These are phyloP conservation scores for Hysterangium stoloniferum DNA, from an alignment of 768 basidiomycete species.

Conservation along the genomic window DNA sequence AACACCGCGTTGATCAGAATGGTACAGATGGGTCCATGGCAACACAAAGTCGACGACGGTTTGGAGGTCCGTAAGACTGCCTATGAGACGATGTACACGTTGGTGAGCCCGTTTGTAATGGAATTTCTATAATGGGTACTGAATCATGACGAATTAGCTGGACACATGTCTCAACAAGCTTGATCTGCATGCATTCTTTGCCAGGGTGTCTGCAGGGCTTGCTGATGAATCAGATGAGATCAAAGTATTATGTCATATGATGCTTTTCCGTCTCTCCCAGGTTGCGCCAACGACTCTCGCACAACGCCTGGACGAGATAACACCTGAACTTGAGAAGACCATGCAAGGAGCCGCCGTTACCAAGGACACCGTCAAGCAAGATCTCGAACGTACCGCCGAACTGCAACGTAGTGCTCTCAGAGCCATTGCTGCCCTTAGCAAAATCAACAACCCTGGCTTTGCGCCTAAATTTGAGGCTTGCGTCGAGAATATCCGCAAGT, in stretches of 20 bases:
- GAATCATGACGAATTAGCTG: too few relatives aligned
- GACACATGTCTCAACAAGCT: conserved; percentile 87
- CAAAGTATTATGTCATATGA: conserved; percentile 94
- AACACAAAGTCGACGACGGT: conserved; percentile 94
- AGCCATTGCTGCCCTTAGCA: conserved; percentile 80
- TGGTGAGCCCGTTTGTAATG: conserved; percentile 42
- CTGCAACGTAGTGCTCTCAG: conserved; percentile 85
- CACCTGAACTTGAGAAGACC: conserved; percentile 75
- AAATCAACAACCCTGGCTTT: conserved; percentile 54
- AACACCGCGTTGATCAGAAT: conserved; percentile 77
- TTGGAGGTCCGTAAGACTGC: conserved; percentile 95
- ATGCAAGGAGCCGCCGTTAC: conserved; percentile 85
- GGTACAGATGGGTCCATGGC: conserved; percentile 97
- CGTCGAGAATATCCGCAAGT: conserved; percentile 66
- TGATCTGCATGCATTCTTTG: conserved; percentile 80
- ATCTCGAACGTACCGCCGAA: conserved; percentile 80
- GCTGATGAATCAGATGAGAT: conserved; percentile 91
- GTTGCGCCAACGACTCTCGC: conserved; percentile 78
- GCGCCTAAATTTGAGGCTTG: conserved; percentile 72
- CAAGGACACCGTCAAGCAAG: conserved; percentile 95
- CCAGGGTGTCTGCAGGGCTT: conserved; percentile 73
- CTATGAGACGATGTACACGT: conserved; percentile 93
- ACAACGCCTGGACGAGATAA: conserved; percentile 76
- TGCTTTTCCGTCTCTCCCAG: conserved; percentile 84
- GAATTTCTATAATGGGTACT: background rate